Evolutionary conservation across 2,329 filamentous ascomycete species (phyloP).

Genomic region (Aspergillus sp.): DNA sequence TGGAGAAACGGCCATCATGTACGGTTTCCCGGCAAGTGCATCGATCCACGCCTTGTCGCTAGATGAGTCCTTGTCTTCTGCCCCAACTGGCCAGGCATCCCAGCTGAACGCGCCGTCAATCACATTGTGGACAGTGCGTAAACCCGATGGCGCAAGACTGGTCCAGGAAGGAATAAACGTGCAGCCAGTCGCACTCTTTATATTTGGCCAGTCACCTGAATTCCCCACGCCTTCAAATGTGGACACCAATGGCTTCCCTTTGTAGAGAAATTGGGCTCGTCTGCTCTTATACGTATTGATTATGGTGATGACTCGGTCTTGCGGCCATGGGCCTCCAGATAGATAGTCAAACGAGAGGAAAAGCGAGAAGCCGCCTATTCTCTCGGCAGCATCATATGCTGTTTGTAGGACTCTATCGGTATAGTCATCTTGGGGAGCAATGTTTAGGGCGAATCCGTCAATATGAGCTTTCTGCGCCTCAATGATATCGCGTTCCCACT

Average conservation of each 20-base stretch:
- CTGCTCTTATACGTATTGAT: constrained; percentile 27
- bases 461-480: constrained; percentile 31
- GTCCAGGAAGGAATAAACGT: constrained; percentile 48
- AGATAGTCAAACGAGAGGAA: constrained; percentile 38
- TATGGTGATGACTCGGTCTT: constrained; percentile 24
- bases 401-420: constrained; percentile 27
- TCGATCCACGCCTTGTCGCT: constrained; percentile 43
- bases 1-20: constrained; percentile 58
- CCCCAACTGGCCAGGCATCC: constrained; percentile 45
- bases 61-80: constrained; percentile 37
- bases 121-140: constrained; percentile 28
- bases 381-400: constrained; percentile 31
- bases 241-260: constrained; percentile 37
- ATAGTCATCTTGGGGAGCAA: constrained; percentile 31
- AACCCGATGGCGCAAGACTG: constrained; percentile 31
- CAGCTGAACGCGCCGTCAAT: constrained; percentile 45
- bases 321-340: constrained; percentile 29
- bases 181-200: constrained; percentile 39
- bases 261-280: constrained; percentile 28
- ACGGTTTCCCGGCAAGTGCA: constrained; percentile 39
- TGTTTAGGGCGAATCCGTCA: constrained; percentile 34
- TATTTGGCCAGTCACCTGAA: constrained; percentile 43
- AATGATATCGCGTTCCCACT: constrained; percentile 29
- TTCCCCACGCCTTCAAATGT: constrained; percentile 45
- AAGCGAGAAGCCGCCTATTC: constrained; percentile 28